Evolutionary conservation across 495 filamentous ascomycete genomes (phyloP).

Genomic region (Tricharina praecox): DNA sequence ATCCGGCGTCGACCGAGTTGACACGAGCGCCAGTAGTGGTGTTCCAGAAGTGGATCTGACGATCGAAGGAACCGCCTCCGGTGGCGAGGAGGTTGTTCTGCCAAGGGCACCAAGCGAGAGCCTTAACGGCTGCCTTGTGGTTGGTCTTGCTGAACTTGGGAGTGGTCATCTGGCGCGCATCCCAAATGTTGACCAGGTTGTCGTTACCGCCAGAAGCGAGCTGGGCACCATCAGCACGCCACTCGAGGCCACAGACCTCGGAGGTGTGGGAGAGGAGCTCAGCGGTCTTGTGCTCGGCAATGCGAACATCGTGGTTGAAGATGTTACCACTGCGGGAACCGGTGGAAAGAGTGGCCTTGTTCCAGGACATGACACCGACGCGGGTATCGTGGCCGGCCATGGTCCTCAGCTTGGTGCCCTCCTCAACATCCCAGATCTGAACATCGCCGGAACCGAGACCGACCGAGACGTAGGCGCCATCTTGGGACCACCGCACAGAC

Average conservation of each 20-base stretch:
- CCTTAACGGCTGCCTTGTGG: conserved; percentile 96
- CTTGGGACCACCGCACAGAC: conserved; percentile 95
- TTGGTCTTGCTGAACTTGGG: conserved; percentile 99
- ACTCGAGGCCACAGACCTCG: conserved; percentile 95
- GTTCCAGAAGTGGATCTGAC: conserved; percentile 99
- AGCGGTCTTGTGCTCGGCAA: conserved; percentile 93
- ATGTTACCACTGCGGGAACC: conserved; percentile 89
- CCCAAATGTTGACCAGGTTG: conserved; percentile 97
- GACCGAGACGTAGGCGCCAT: conserved; percentile 91
- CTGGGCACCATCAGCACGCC: conserved; percentile 88
- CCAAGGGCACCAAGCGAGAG: conserved; percentile 97
- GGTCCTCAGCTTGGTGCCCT: conserved; percentile 83
- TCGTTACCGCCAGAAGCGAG: conserved; percentile 96
- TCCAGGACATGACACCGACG: conserved; percentile 97
- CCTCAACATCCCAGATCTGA: conserved; percentile 98
- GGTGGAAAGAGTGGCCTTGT: conserved; percentile 89
- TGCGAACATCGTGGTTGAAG: conserved; percentile 96
- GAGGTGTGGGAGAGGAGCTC: conserved; percentile 93
- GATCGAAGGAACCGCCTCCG: conserved; percentile 87
- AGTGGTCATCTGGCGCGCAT: conserved; percentile 74
- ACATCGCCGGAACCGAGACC: conserved; percentile 90
- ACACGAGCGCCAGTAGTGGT: conserved; percentile 88
- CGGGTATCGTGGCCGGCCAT: conserved; percentile 96
- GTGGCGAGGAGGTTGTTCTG: conserved; percentile 92
- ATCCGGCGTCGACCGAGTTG: conserved; percentile 97